Base-by-base conservation (phyloP, 2,329 filamentous ascomycete species). In the Macrophomina pseudophaseolina region DNA sequence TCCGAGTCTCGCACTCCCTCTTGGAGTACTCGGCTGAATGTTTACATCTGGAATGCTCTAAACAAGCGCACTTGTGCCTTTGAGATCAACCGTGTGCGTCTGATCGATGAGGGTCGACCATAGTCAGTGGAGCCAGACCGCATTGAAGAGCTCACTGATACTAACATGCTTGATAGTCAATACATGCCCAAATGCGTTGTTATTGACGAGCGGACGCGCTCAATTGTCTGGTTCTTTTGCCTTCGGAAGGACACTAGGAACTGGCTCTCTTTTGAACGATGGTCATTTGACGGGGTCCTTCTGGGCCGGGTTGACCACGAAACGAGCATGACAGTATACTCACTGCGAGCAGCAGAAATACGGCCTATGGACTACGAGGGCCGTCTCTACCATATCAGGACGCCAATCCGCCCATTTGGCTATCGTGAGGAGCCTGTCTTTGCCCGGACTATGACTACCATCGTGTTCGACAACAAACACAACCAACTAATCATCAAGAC, bases 111-210 rank as follows among this genome's bases (percentile, higher is more conserved):
- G n/a, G 58, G 44, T 30, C 30, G 58, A 16, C 58, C 58, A 35
- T 62, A 62, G 58, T 62, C 58, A 62, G 58, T 62, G 30, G n/a
- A 49, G 42, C 42, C 32, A 49, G 42, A 62, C 16, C 30, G 30
- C 32, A 48, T 18, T 49, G 18, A 18, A 14, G 23, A 8, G 42
- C 23, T 23, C 54, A 18, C 40, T 33, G 4, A n/a, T 49, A 62
- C 58, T 62, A 35, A 62, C 30, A 16, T 42, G 33, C 11, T 18
- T 32, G 9, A 9, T 42, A 62, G 58, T 35, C 58, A 62, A 44
- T 62, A 62, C 32, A 62, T 62, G 58, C 58, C 58, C 44, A 62
- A 49, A 62, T 49, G 58, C 58, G 58, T 62, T 30, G 44, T 62
- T 7, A 44, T 62, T 35, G 58, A 62, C 35, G 58, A 62, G 18